phyloP scores from a whole-genome alignment of 2,329 filamentous ascomycete species.

The Ophiosphaerella korrae region DNA sequence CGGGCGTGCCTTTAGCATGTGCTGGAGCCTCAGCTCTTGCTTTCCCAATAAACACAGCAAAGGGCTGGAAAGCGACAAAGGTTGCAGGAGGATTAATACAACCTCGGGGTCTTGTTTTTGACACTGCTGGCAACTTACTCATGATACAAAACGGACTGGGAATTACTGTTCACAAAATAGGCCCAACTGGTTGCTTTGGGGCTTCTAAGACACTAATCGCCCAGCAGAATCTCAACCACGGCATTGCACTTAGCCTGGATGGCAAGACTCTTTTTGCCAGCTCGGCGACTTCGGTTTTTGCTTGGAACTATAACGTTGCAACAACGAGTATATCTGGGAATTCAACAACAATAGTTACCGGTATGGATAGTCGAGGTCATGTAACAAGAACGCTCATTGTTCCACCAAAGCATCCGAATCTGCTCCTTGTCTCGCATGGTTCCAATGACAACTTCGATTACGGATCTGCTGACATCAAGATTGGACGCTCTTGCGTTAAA shows the following conservation, averaged over 20 bases:
- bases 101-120: constrained; percentile 49
- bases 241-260: constrained; percentile 32
- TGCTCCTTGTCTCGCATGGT: constrained; percentile 69
- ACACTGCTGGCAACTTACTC: constrained; percentile 48
- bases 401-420: constrained; percentile 42
- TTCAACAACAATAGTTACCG: constrained; percentile 23
- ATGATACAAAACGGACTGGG: constrained; percentile 48
- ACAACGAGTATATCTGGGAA: constrained; percentile 39
- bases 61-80: constrained; percentile 41
- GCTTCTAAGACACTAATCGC: constrained; percentile 26
- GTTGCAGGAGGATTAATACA: constrained; percentile 47
- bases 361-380: constrained; percentile 35
- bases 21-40: constrained; percentile 22
- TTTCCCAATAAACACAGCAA: constrained; percentile 21
- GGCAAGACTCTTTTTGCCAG: constrained; percentile 39
- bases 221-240: constrained; percentile 37
- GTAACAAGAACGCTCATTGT: constrained; percentile 32
- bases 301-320: constrained; percentile 32
- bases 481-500: constrained; percentile 67
- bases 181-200: constrained; percentile 39
- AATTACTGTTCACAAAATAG: constrained; percentile 47
- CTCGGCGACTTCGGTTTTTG: constrained; percentile 30
- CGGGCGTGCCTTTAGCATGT: constrained; percentile 27
- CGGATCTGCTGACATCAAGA: constrained; percentile 54
- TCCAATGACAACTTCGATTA: constrained; percentile 66